Evolutionary conservation across 345 rosid genomes (phyloP), one percentile per base, ranked within the genome.

Genomic region (Lepidium didymum): DNA sequence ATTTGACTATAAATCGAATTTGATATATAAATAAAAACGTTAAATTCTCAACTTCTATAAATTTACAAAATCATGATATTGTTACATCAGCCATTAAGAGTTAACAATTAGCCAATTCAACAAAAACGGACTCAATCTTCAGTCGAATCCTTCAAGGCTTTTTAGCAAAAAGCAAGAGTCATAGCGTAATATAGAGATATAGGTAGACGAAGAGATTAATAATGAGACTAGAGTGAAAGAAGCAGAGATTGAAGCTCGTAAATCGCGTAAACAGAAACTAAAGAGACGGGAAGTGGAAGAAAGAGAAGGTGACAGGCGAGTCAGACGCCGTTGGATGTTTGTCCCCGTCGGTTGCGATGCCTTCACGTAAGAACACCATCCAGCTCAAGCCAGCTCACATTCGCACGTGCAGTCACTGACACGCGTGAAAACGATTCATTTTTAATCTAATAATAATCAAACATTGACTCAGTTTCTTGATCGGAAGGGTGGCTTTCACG

Each of bases 251-350:
- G 49, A 61, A 77, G 62, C 70, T 68, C 72, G 63, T 60, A 67
- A 66, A 2, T 31, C 51, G 65, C 23, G 23, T 11, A 51, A 45
- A 64, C 51, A 14, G 69, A 38, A 21, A 52, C 47, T 36, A 57
- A 59, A 46, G 65, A 64, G 44, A 74, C 67, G 51, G 38, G 38
- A 29, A 74, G 72, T 64, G 75, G 67, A 65, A 25, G 49, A 64
- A 71, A 75, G 72, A 74, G 75, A 74, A 78, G 62, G 68, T 74
- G 58, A 76, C 43, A 43, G 44, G 54, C 58, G 64, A 73, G 80
- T 79, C 81, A 76, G 79, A 59, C 78, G 77, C 85, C 80, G 81
- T 79, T 79, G 79, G 80, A 75, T 70, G 63, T 78, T 79, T 82
- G 83, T 75, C 69, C 58, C 76, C 77, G 58, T 74, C 73, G 65